Percentiles rank a stretch among this genome's conserved stretches.
These are phyloP conservation scores for Plantago coronopus DNA, from an alignment of 305 asterid species.

Conservation along the genomic window DNA sequence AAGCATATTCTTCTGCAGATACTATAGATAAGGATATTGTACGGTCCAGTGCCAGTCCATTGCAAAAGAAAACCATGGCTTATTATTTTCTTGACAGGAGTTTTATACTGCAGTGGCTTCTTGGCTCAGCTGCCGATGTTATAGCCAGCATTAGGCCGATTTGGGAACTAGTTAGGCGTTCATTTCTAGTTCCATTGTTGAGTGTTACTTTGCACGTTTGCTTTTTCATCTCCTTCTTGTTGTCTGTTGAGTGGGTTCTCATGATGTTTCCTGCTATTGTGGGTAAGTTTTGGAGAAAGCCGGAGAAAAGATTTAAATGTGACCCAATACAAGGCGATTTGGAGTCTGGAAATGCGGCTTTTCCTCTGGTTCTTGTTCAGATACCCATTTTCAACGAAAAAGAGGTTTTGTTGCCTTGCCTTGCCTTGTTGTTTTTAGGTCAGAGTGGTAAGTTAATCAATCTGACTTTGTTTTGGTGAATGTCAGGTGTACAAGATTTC, in stretches of 20 bases:
- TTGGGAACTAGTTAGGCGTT: conserved; percentile 25
- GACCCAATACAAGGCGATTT: conserved; percentile 65
- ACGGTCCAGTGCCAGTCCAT: no score
- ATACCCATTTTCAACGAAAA: conserved; percentile 88
- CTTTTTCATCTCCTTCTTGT: conserved; percentile 39
- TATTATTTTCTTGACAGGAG: background rate
- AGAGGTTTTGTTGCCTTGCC: conserved; percentile 41
- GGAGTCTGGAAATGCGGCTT: conserved; percentile 54
- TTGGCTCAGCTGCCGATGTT: background rate
- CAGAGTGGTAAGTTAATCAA: background rate
- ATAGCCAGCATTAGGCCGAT: background rate
- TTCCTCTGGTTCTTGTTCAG: conserved; percentile 82
- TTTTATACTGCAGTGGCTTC: background rate
- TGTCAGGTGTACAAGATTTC: conserved; percentile 17
- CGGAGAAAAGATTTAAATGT: conserved; percentile 70
- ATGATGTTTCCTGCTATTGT: conserved; percentile 43
- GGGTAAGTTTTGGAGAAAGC: conserved; percentile 65
- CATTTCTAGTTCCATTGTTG: background rate
- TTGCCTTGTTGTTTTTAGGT: no score
- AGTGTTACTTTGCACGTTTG: conserved; percentile 29
- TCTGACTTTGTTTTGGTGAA: background rate
- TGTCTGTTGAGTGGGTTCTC: conserved; percentile 46
- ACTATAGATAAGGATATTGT: no score
- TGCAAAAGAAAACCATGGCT: background rate
- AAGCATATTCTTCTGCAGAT: no score